Percentiles rank a stretch among this genome's conserved stretches.
phyloP scores from a whole-genome alignment of 306 rosid species.

The Cucurbita pepo region DNA sequence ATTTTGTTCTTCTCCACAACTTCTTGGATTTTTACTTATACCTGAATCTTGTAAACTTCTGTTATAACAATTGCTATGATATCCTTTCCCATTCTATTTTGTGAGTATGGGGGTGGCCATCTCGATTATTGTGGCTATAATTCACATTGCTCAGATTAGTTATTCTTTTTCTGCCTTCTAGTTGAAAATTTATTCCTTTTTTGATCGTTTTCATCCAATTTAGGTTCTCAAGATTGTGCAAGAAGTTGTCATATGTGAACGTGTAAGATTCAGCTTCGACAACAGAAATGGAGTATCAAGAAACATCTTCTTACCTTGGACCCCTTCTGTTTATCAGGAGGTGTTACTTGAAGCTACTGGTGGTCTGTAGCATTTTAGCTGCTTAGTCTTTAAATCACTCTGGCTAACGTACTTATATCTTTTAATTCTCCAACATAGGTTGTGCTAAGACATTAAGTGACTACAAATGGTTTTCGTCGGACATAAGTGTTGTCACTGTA shows the following conservation, averaged over 20 bases:
- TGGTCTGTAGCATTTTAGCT: conserved; percentile 41
- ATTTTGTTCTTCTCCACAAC: neutral
- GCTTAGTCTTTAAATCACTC: conserved; percentile 14
- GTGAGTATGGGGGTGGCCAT: neutral
- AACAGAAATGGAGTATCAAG: conserved; percentile 19
- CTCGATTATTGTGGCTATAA: neutral
- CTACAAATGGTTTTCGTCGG: conserved; percentile 79
- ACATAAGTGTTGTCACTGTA: conserved; percentile 43
- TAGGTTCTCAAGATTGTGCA: conserved; percentile 48
- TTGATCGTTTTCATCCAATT: neutral
- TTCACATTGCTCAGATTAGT: neutral
- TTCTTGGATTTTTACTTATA: neutral
- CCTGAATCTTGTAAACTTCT: neutral
- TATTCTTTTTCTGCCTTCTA: neutral
- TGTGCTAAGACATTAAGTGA: conserved; percentile 64
- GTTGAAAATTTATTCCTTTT: neutral
- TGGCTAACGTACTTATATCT: conserved; percentile 9
- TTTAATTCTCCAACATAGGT: conserved; percentile 29
- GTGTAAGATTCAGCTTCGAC: conserved; percentile 42
- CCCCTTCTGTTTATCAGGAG: conserved; percentile 70
- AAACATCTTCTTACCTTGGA: conserved; percentile 72
- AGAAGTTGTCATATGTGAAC: conserved; percentile 63
- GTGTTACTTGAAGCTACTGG: conserved; percentile 60
- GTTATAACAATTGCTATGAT: neutral
- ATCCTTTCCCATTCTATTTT: neutral